These are phyloP conservation scores for Sporothrix schenckii DNA, from an alignment of 2,329 filamentous ascomycete species.

Conservation along the genomic window DNA sequence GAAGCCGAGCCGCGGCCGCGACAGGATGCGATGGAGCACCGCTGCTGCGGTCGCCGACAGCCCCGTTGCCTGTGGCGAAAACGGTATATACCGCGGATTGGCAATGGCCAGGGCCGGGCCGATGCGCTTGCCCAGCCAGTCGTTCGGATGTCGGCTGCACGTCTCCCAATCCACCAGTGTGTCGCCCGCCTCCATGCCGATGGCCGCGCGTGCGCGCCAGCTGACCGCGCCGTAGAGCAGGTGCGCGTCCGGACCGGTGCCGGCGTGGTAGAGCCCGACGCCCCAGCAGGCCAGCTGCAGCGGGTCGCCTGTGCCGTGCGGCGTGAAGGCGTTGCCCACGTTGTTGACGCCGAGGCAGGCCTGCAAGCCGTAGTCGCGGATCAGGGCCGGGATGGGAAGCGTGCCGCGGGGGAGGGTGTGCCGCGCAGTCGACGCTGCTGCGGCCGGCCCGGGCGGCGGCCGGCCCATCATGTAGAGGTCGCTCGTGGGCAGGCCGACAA, in stretches of 20 bases:
- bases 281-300: conserved; percentile 63
- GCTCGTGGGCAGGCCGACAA: conserved; percentile 70
- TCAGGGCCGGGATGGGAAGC: conserved; percentile 62
- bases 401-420: conserved; percentile 57
- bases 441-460: background rate
- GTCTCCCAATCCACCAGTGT: background rate
- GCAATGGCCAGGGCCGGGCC: conserved; percentile 39
- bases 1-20: conserved; percentile 41
- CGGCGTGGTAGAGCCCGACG: conserved; percentile 69
- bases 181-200: conserved; percentile 38
- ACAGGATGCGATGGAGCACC: conserved; percentile 32
- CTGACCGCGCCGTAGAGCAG: conserved; percentile 54
- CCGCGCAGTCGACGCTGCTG: background rate
- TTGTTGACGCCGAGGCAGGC: conserved; percentile 70
- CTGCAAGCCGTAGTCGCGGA: conserved; percentile 59
- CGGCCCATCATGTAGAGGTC: conserved; percentile 72
- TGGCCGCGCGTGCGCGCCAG: conserved; percentile 44
- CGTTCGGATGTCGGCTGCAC: background rate
- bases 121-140: conserved; percentile 3
- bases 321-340: conserved; percentile 74
- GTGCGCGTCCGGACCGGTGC: conserved; percentile 61
- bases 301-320: conserved; percentile 68
- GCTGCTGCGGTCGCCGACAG: conserved; percentile 15
- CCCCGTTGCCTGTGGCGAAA: conserved; percentile 32
- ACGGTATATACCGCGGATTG: conserved; percentile 37